Percentiles rank a stretch among this genome's conserved stretches.
Evolutionary conservation across 495 filamentous ascomycete species (phyloP).

Genomic region (Penicillium parvum): DNA sequence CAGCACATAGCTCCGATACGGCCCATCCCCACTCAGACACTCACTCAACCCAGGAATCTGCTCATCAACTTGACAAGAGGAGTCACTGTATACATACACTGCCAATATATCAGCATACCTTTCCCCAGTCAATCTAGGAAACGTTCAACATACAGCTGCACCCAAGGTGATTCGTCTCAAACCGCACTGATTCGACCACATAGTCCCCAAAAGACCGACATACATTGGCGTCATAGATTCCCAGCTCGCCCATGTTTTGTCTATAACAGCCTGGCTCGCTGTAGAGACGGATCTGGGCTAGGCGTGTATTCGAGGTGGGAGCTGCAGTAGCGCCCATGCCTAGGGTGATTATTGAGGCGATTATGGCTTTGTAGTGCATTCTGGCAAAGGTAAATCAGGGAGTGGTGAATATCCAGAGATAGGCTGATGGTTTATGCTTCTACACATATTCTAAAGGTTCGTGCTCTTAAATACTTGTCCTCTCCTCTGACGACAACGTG

Average conservation of each 20-base stretch:
- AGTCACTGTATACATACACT: slow-evolving; percentile 10
- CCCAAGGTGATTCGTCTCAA: slow-evolving; percentile 5
- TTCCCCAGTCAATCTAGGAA: not conserved
- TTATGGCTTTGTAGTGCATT: slow-evolving; percentile 10
- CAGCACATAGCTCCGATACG: slow-evolving; percentile 8
- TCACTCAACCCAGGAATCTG: not conserved
- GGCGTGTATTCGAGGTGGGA: slow-evolving; percentile 8
- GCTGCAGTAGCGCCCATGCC: slow-evolving; percentile 5
- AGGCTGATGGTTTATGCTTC: no score
- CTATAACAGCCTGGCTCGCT: slow-evolving; percentile 15
- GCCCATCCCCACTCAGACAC: slow-evolving; percentile 4
- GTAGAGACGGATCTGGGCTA: slow-evolving; percentile 17
- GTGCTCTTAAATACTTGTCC: no score
- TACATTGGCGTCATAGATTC: slow-evolving; percentile 15
- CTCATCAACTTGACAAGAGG: slow-evolving; percentile 2
- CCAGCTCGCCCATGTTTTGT: slow-evolving; percentile 15
- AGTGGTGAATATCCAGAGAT: not conserved
- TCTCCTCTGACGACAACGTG: no score
- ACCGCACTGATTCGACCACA: slow-evolving; percentile 6
- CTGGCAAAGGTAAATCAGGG: not conserved
- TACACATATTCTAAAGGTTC: no score
- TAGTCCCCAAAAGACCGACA: slow-evolving; percentile 8
- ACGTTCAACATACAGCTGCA: not conserved
- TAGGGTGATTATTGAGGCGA: slow-evolving; percentile 3
- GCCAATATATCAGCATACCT: not conserved